Percentiles rank a stretch among this genome's conserved stretches.
phyloP scores from a whole-genome alignment of 768 basidiomycete genomes.

The Crassisporium funariophilum region DNA sequence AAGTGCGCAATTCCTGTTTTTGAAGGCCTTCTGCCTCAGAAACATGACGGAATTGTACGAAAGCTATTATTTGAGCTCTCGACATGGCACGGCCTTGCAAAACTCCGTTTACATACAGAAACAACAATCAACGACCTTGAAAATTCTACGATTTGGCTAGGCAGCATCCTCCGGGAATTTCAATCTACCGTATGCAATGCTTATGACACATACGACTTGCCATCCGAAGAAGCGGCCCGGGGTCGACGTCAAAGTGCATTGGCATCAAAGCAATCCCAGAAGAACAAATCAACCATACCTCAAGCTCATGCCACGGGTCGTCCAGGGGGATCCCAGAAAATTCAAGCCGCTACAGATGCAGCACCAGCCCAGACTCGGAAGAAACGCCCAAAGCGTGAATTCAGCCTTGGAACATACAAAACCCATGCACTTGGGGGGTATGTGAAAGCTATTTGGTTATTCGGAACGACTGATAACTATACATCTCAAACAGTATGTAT shows the following conservation, averaged over 20 bases:
- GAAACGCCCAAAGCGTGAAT: background rate
- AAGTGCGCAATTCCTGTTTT: conserved; percentile 36
- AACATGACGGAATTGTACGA: conserved; percentile 26
- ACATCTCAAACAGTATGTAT: conserved; percentile 14
- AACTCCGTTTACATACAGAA: conserved; percentile 36
- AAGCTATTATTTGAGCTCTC: conserved; percentile 31
- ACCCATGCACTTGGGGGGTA: conserved; percentile 18
- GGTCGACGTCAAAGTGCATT: conserved; percentile 15
- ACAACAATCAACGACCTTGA: conserved; percentile 29
- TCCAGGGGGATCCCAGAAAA: conserved; percentile 16
- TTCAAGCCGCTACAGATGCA: background rate
- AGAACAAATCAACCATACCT: too few relatives aligned
- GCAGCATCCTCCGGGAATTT: conserved; percentile 26
- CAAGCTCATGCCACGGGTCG: too few relatives aligned
- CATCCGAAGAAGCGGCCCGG: conserved; percentile 24
- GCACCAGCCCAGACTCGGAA: background rate
- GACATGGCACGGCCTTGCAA: conserved; percentile 38
- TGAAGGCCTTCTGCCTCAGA: conserved; percentile 36
- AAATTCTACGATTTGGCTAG: conserved; percentile 29
- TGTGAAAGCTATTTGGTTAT: conserved; percentile 7
- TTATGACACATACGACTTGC: too few relatives aligned
- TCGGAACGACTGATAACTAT: conserved; percentile 19
- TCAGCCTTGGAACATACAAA: conserved; percentile 21
- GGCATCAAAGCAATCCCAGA: too few relatives aligned
- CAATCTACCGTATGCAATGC: conserved; percentile 12